phyloP scores from a whole-genome alignment of 257 asterid species.

The Solanum sejunctum region DNA sequence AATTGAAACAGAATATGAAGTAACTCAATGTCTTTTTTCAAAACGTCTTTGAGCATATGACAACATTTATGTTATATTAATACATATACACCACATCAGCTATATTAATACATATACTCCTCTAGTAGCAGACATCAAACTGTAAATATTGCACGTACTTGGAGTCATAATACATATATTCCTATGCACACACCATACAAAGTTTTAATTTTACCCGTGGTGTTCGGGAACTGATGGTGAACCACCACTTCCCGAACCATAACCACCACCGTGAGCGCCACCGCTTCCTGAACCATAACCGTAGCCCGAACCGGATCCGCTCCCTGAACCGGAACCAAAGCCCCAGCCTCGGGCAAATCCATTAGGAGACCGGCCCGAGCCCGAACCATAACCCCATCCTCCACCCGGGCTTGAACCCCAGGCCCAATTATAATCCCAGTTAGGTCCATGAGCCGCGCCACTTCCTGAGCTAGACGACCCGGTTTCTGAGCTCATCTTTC shows the following conservation, averaged over 20 bases:
- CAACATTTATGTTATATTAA: not conserved
- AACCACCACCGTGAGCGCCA: conserved; percentile 10
- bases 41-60: not conserved
- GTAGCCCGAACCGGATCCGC: conserved; percentile 17
- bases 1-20: not conserved
- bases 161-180: not conserved
- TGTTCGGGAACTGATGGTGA: not conserved
- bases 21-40: not conserved
- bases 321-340: conserved; percentile 21
- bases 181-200: not conserved
- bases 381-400: conserved; percentile 39
- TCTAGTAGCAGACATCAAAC: not conserved
- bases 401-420: conserved; percentile 34
- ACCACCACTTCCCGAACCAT: conserved; percentile 1
- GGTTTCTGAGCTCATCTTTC: not conserved
- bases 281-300: conserved; percentile 21
- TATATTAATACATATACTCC: not conserved
- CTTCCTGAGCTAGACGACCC: conserved; percentile 5
- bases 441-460: conserved; percentile 28
- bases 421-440: conserved; percentile 29
- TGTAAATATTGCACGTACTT: not conserved
- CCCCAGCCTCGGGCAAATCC: conserved; percentile 20
- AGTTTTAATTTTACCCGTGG: not conserved
- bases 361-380: conserved; percentile 23
- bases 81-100: not conserved